Percentiles rank a stretch among this genome's conserved stretches.
Conservation (phyloP, 768 basidiomycete genomes). For the Sporobolomyces pararoseus region DNA sequence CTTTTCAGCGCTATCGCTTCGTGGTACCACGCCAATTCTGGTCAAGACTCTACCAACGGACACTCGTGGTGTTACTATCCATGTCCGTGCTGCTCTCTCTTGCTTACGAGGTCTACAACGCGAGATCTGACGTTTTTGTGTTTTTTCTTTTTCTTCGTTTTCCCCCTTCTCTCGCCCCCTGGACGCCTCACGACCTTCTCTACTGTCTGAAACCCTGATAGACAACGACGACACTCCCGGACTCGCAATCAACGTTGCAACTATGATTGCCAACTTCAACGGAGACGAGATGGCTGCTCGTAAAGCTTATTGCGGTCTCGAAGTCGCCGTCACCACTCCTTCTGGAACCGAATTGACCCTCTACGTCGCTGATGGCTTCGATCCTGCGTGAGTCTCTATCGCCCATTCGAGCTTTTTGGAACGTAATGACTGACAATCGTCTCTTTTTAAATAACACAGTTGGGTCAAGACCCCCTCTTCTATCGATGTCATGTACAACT, state of each 20-base stretch:
- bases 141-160: too few species aligned
- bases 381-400: background rate
- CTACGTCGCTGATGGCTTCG: slow-evolving; percentile 44
- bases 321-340: slow-evolving; percentile 27
- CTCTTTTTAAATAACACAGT: background rate
- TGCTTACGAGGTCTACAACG: too few species aligned
- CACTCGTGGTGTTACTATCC: slow-evolving; percentile 38
- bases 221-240: slow-evolving; percentile 38
- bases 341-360: slow-evolving; percentile 32
- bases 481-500: slow-evolving; percentile 33
- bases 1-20: slow-evolving; percentile 22
- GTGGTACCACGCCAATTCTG: slow-evolving; percentile 40
- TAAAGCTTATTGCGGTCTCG: slow-evolving; percentile 42
- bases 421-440: too few species aligned
- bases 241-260: slow-evolving; percentile 39
- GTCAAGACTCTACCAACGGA: slow-evolving; percentile 39
- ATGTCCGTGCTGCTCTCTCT: background rate
- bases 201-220: background rate
- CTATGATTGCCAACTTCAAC: slow-evolving; percentile 43
- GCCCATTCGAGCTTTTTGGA: too few species aligned
- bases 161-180: too few species aligned
- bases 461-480: slow-evolving; percentile 31
- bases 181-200: too few species aligned
- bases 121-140: too few species aligned
- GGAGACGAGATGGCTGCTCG: slow-evolving; percentile 31